Percentiles rank a stretch among this genome's conserved stretches.
phyloP scores from a whole-genome alignment of 2,329 filamentous ascomycete genomes.

The Nigrospora osmanthi region DNA sequence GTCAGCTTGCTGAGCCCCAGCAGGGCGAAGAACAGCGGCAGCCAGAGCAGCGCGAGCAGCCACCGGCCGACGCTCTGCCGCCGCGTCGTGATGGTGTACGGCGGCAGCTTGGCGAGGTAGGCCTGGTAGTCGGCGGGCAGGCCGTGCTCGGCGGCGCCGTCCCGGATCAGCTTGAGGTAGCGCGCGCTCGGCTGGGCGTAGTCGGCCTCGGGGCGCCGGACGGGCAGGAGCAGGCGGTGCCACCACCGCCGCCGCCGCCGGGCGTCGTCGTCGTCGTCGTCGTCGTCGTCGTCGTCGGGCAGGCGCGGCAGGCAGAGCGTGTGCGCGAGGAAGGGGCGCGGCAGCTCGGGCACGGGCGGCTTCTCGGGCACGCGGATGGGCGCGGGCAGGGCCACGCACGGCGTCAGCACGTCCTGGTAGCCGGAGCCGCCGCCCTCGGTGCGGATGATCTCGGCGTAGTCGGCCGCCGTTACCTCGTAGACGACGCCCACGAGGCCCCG shows the following conservation, averaged over 20 bases:
- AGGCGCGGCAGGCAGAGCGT: slow-evolving; percentile 68
- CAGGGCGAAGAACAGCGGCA: slow-evolving; percentile 46
- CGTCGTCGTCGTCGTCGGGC: slow-evolving; percentile 16
- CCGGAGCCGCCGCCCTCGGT: slow-evolving; percentile 81
- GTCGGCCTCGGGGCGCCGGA: slow-evolving; percentile 52
- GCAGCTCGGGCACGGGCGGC: slow-evolving; percentile 43
- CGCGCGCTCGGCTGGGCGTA: slow-evolving; percentile 79
- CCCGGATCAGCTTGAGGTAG: slow-evolving; percentile 73
- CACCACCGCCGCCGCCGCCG: slow-evolving; percentile 27
- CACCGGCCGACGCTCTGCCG: slow-evolving; percentile 59
- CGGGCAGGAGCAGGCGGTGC: slow-evolving; percentile 34
- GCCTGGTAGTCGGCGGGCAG: slow-evolving; percentile 70
- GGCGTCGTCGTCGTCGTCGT: not conserved
- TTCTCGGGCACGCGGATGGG: slow-evolving; percentile 53
- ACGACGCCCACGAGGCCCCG: slow-evolving; percentile 88
- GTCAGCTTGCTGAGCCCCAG: slow-evolving; percentile 35
- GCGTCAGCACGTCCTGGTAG: slow-evolving; percentile 78
- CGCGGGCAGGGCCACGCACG: slow-evolving; percentile 63
- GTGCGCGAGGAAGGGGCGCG: slow-evolving; percentile 69
- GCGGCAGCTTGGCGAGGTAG: slow-evolving; percentile 61
- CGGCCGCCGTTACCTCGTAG: slow-evolving; percentile 79
- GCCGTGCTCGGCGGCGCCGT: slow-evolving; percentile 72
- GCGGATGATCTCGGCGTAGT: slow-evolving; percentile 79
- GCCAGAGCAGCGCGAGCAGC: slow-evolving; percentile 53
- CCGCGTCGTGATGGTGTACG: slow-evolving; percentile 62